phyloP scores from a whole-genome alignment of 2,329 filamentous ascomycete species.

The Cladosporium cucumerinum region DNA sequence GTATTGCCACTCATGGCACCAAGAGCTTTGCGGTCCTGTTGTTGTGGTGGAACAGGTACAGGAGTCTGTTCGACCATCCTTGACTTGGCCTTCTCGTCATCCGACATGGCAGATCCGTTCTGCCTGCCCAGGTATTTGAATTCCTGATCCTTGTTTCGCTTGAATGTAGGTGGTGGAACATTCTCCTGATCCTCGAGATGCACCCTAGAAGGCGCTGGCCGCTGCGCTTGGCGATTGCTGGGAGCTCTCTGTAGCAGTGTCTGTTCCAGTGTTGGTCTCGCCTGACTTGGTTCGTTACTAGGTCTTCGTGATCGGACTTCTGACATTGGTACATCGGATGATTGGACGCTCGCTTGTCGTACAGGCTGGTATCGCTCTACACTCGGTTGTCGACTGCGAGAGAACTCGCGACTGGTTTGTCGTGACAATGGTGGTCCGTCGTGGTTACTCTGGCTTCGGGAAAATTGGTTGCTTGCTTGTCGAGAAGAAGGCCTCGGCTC shows the following conservation, averaged over 20 bases:
- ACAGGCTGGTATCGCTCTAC: slow-evolving; percentile 26
- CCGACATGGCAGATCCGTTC: slow-evolving; percentile 51
- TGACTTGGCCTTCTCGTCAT: slow-evolving; percentile 45
- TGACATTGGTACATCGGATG: slow-evolving; percentile 18
- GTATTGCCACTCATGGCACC: slow-evolving; percentile 62
- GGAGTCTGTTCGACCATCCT: slow-evolving; percentile 40
- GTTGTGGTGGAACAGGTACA: slow-evolving; percentile 29
- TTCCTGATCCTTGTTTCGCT: slow-evolving; percentile 55
- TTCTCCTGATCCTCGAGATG: slow-evolving; percentile 77
- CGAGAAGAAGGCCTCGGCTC: slow-evolving; percentile 27
- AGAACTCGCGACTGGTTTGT: slow-evolving; percentile 28
- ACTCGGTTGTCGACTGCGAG: slow-evolving; percentile 31
- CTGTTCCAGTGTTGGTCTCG: slow-evolving; percentile 23
- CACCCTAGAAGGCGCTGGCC: slow-evolving; percentile 46
- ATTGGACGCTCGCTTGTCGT: slow-evolving; percentile 27
- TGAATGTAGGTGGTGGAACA: slow-evolving; percentile 68
- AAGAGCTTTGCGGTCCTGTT: slow-evolving; percentile 45
- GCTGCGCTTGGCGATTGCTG: slow-evolving; percentile 39
- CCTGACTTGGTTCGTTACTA: slow-evolving; percentile 26
- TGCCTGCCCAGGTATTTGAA: slow-evolving; percentile 55
- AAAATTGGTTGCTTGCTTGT: slow-evolving; percentile 26
- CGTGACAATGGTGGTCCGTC: slow-evolving; percentile 30
- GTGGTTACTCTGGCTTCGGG: slow-evolving; percentile 27
- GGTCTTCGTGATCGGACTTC: slow-evolving; percentile 19
- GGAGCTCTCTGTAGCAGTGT: slow-evolving; percentile 39